Evolutionary conservation across 306 rosid genomes (phyloP).

Genomic region (Rubus idaeus): DNA sequence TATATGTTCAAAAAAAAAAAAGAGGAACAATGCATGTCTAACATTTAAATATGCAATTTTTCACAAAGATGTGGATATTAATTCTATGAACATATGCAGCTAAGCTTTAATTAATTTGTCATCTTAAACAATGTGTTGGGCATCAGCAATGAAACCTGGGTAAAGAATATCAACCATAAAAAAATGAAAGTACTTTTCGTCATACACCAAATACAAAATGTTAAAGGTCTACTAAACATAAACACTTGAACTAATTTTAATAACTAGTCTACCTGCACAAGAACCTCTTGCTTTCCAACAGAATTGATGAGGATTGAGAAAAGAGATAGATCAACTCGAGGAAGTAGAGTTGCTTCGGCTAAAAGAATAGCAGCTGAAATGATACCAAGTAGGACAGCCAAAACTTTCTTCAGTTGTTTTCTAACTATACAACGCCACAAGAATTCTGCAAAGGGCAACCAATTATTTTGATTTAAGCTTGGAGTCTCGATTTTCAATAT

Average conservation of each 20-base stretch:
- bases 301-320: slow-evolving; percentile 84
- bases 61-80: not conserved
- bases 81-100: not conserved
- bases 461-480: slow-evolving; percentile 13
- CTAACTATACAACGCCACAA: slow-evolving; percentile 85
- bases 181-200: slow-evolving; percentile 16
- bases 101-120: not conserved
- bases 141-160: not conserved
- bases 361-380: slow-evolving; percentile 92
- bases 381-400: slow-evolving; percentile 74
- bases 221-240: slow-evolving; percentile 12
- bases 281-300: slow-evolving; percentile 74
- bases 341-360: slow-evolving; percentile 93
- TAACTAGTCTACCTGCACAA: slow-evolving; percentile 75
- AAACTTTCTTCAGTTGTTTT: slow-evolving; percentile 74
- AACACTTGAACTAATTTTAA: slow-evolving; percentile 4
- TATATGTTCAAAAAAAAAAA: not conserved
- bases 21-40: not conserved
- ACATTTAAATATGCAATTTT: not conserved
- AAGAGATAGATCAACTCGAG: slow-evolving; percentile 84
- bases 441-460: slow-evolving; percentile 63
- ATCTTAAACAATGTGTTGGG: not conserved
- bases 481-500: not conserved
- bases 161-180: not conserved
- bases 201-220: slow-evolving; percentile 4